A percentile compares a stretch with the other conserved stretches of the same genome.
phyloP scores from a whole-genome alignment of 2,329 filamentous ascomycete species.

The Daldinia eschscholtzii region DNA sequence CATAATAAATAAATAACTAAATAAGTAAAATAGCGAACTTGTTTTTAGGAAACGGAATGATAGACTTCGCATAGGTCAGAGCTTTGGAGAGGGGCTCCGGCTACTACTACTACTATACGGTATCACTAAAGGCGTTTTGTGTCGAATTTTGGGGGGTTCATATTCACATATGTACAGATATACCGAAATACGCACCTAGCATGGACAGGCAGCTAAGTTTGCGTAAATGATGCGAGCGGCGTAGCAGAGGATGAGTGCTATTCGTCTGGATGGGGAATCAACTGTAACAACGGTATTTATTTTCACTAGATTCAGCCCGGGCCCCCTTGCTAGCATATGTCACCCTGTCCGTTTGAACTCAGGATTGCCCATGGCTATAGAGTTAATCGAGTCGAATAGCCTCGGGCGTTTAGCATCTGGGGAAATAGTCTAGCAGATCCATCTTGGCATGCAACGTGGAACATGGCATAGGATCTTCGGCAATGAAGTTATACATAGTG shows the following conservation, averaged over 20 bases:
- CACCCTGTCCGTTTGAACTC: background rate
- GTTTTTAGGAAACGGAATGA: background rate
- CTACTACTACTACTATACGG: constrained; percentile 1
- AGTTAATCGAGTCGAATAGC: background rate
- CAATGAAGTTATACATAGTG: background rate
- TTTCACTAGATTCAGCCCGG: background rate
- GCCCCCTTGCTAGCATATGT: background rate
- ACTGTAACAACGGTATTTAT: background rate
- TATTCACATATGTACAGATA: constrained; percentile 7
- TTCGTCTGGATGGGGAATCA: background rate
- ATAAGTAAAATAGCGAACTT: constrained; percentile 56
- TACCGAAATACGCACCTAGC: constrained; percentile 16
- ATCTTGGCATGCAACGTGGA: constrained; percentile 5
- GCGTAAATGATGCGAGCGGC: constrained; percentile 21
- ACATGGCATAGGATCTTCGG: background rate
- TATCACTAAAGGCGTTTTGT: constrained; percentile 35
- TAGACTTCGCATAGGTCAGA: background rate
- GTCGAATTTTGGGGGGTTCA: constrained; percentile 21
- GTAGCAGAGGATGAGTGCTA: constrained; percentile 13
- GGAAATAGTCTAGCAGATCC: background rate
- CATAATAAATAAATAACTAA: constrained; percentile 69
- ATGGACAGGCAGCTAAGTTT: constrained; percentile 10
- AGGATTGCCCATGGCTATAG: no score
- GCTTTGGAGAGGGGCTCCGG: background rate
- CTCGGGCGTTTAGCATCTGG: background rate